phyloP scores from a whole-genome alignment of 1,284 basidiomycete species.

The Hemileia vastatrix region DNA sequence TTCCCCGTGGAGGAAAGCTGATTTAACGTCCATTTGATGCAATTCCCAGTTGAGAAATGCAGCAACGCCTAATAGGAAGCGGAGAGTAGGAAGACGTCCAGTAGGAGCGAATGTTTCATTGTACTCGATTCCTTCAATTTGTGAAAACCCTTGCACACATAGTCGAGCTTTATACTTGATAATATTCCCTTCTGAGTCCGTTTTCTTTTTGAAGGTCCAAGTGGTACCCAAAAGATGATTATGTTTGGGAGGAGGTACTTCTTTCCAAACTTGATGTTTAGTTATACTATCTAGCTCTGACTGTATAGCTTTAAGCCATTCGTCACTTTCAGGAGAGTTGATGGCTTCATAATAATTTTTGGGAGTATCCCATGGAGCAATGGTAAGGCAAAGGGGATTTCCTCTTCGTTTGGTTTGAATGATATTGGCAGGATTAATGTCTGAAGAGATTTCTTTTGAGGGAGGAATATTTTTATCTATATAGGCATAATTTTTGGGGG shows the following conservation, averaged over 20 bases:
- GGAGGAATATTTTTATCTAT: too few relatives aligned
- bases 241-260: not conserved
- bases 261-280: not conserved
- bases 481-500: too few relatives aligned
- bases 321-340: not conserved
- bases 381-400: not conserved
- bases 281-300: not conserved
- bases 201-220: not conserved
- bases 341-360: not conserved
- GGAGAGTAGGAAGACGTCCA: not conserved
- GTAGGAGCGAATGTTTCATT: constrained; percentile 1
- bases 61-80: not conserved
- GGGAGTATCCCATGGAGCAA: not conserved
- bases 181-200: not conserved
- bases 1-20: not conserved
- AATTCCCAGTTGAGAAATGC: not conserved
- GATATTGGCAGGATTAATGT: constrained; percentile 5
- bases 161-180: constrained; percentile 3
- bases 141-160: not conserved
- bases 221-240: not conserved
- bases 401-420: not conserved
- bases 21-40: constrained; percentile 1
- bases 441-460: constrained; percentile 1
- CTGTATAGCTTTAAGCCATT: not conserved
- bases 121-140: constrained; percentile 3